These are phyloP conservation scores for Colletotrichum cordylinicola DNA, from an alignment of 2,329 filamentous ascomycete genomes.

Conservation along the genomic window DNA sequence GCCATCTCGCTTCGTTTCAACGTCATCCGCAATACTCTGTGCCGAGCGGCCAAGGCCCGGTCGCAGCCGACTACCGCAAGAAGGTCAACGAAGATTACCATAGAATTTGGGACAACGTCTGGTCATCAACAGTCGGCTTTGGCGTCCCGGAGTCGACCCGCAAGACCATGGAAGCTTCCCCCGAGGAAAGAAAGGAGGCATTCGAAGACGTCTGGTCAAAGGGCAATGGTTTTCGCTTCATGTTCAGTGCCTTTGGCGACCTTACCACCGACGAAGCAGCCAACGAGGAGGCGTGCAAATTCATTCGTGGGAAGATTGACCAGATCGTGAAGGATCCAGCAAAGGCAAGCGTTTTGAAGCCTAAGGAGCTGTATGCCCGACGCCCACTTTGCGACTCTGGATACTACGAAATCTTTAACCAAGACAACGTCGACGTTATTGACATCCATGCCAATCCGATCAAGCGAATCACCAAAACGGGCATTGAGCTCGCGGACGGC, in stretches of 20 bases:
- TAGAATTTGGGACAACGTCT: not conserved
- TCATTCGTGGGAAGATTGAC: not conserved
- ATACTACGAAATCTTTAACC: not conserved
- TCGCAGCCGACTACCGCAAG: not conserved
- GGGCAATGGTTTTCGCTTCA: not conserved
- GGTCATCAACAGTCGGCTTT: not conserved
- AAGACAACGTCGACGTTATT: not conserved
- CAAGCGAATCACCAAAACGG: not conserved
- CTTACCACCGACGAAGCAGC: not conserved
- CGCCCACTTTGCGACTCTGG: not conserved
- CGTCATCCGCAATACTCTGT: not conserved
- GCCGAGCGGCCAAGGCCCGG: not conserved
- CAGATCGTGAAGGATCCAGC: not conserved
- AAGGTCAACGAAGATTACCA: not conserved
- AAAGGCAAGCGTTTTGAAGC: not conserved
- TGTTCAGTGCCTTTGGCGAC: not conserved
- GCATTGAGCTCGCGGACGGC: not conserved
- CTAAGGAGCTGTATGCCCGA: not conserved
- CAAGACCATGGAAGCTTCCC: not conserved
- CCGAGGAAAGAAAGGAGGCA: not conserved
- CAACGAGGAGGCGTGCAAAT: not conserved
- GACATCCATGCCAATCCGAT: not conserved
- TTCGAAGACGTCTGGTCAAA: not conserved
- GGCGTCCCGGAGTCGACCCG: not conserved
- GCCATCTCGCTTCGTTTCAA: not conserved